Evolutionary conservation across 2,329 filamentous ascomycete genomes (phyloP).

Genomic region (Trichoderma arundinaceum): DNA sequence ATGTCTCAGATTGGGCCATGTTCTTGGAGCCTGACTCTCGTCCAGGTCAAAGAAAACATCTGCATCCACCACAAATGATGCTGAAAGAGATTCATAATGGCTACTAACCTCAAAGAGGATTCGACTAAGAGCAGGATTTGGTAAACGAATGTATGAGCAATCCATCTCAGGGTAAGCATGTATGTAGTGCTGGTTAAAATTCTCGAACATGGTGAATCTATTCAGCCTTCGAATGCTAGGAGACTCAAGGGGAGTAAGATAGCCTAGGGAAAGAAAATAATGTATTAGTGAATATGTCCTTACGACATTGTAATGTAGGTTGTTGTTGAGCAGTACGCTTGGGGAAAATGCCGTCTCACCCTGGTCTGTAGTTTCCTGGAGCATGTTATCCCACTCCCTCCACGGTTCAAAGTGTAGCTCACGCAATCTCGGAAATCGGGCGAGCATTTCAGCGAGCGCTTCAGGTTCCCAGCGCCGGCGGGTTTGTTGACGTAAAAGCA

Average conservation of each 20-base stretch:
- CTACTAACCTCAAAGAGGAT: conserved; percentile 39
- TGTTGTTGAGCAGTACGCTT: not conserved
- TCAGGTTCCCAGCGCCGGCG: conserved; percentile 41
- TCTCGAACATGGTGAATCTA: conserved; percentile 13
- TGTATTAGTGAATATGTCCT: not conserved
- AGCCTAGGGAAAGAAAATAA: not conserved
- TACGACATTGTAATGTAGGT: not conserved
- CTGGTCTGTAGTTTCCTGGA: not conserved
- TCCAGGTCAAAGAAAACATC: conserved; percentile 37
- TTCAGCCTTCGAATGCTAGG: not conserved
- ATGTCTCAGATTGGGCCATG: conserved; percentile 39
- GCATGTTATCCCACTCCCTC: conserved; percentile 38
- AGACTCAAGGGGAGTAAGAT: not conserved
- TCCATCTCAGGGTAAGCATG: not conserved
- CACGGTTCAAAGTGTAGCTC: conserved; percentile 47
- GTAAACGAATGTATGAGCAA: conserved; percentile 31
- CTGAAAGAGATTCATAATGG: conserved; percentile 39
- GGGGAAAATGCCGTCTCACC: conserved; percentile 8
- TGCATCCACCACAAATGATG: conserved; percentile 41
- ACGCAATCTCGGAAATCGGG: conserved; percentile 42
- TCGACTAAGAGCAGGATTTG: conserved; percentile 37
- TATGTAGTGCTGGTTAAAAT: conserved; percentile 24
- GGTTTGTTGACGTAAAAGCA: conserved; percentile 46
- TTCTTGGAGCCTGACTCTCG: not conserved
- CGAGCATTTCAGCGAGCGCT: conserved; percentile 40